These are phyloP conservation scores for Penicillium robsamsonii DNA, from an alignment of 495 filamentous ascomycete species.

Conservation along the genomic window DNA sequence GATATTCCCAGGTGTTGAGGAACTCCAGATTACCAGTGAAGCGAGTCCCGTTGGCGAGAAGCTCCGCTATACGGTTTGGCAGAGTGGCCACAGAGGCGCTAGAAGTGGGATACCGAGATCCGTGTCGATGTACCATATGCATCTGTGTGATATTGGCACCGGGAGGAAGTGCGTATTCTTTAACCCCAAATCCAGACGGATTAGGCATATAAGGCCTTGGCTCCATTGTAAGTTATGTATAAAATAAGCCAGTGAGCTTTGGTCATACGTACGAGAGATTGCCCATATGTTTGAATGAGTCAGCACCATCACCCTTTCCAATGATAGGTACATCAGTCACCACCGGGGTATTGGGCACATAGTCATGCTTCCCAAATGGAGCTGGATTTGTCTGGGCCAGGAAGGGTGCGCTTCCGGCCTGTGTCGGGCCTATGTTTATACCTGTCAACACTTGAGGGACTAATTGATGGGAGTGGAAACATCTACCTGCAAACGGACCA, in stretches of 20 bases:
- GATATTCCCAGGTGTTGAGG: conserved; percentile 52
- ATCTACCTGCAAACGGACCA: conserved; percentile 7
- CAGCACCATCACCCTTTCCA: conserved; percentile 44
- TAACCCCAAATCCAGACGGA: conserved; percentile 50
- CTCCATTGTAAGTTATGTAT: background rate
- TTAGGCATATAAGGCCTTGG: conserved; percentile 24
- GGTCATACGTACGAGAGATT: conserved; percentile 31
- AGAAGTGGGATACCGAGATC: conserved; percentile 41
- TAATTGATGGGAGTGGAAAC: background rate
- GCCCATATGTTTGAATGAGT: conserved; percentile 57
- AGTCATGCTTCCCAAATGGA: conserved; percentile 48
- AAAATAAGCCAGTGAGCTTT: background rate
- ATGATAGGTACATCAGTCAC: conserved; percentile 55
- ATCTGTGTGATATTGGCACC: conserved; percentile 56
- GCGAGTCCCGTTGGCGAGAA: conserved; percentile 27
- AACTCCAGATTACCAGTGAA: conserved; percentile 51
- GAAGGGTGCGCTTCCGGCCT: conserved; percentile 56
- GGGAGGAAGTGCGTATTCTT: conserved; percentile 54
- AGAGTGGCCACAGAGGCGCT: conserved; percentile 28
- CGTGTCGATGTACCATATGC: conserved; percentile 48
- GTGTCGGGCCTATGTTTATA: conserved; percentile 49
- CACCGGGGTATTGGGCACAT: conserved; percentile 54
- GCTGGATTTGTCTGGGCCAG: conserved; percentile 55
- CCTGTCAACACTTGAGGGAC: background rate
- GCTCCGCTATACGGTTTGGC: conserved; percentile 33